Conservation (phyloP, 345 rosid species). For the Citrus medica region DNA sequence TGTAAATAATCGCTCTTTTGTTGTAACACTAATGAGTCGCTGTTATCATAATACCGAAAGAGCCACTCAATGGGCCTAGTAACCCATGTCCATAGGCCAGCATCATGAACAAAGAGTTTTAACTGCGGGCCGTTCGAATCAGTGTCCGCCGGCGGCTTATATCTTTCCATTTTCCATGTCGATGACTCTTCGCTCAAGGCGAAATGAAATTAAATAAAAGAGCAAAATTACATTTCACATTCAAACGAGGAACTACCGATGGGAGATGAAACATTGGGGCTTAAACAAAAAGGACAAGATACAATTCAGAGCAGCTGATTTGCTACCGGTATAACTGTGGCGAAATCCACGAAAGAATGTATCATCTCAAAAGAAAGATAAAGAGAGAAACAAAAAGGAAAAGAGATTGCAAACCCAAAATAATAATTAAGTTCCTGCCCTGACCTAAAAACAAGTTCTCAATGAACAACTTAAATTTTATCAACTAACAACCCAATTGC, state of each 20-base stretch:
- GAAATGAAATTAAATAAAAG: background rate
- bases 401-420: background rate
- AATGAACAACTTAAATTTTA: background rate
- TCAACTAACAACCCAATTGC: background rate
- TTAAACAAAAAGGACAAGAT: background rate
- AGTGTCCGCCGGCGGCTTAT: accelerated
- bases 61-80: too few species aligned
- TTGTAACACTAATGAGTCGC: too few species aligned
- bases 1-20: too few species aligned
- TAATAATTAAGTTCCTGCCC: conserved; percentile 3
- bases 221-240: background rate
- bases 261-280: background rate
- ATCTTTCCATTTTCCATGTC: background rate
- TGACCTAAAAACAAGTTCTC: conserved; percentile 17
- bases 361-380: background rate
- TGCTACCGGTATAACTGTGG: conserved; percentile 1
- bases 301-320: background rate
- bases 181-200: background rate
- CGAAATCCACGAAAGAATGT: background rate
- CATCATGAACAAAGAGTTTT: background rate
- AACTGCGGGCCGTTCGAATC: background rate
- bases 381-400: background rate
- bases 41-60: too few species aligned
- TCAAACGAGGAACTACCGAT: background rate
- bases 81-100: background rate